Percentiles rank a stretch among this genome's conserved stretches.
Evolutionary conservation across 2,329 filamentous ascomycete species (phyloP).

Genomic region (Colletotrichum melonis): DNA sequence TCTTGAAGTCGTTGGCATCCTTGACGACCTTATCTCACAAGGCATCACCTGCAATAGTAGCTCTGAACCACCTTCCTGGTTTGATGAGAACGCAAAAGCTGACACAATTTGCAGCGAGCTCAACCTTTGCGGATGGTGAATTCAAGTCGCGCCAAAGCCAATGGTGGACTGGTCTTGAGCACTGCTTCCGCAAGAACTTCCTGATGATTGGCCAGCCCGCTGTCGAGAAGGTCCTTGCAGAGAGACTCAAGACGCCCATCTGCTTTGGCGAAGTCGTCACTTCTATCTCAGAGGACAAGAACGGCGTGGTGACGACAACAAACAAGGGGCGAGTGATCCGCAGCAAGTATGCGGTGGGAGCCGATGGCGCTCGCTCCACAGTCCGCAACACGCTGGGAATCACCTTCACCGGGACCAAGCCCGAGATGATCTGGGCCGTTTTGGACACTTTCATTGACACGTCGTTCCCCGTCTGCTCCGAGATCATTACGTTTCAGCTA

Average conservation of each 20-base stretch:
- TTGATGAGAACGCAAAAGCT: not conserved
- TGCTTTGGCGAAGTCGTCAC: conserved; percentile 52
- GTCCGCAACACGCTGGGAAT: conserved; percentile 55
- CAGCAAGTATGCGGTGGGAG: conserved; percentile 59
- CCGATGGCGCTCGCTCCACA: conserved; percentile 62
- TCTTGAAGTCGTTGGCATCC: conserved; percentile 55
- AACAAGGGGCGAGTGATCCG: conserved; percentile 45
- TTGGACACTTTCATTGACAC: conserved; percentile 62
- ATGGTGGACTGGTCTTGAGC: conserved; percentile 59
- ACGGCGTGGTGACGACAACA: conserved; percentile 43
- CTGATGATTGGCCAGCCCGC: conserved; percentile 62
- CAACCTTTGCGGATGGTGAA: conserved; percentile 57
- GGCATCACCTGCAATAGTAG: conserved; percentile 63
- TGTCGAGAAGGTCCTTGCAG: conserved; percentile 53
- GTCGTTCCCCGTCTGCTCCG: conserved; percentile 56
- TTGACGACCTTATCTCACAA: conserved; percentile 52
- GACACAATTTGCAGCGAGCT: conserved; percentile 50
- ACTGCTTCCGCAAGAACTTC: conserved; percentile 59
- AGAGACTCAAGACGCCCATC: conserved; percentile 46
- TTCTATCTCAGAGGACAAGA: conserved; percentile 42
- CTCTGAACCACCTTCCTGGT: not conserved
- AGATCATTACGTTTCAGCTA: conserved; percentile 60
- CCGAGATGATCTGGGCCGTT: conserved; percentile 62
- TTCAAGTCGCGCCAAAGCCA: conserved; percentile 59
- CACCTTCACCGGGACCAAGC: conserved; percentile 57